Conservation (phyloP, 1,284 basidiomycete species). For the Irpex lacteus region DNA sequence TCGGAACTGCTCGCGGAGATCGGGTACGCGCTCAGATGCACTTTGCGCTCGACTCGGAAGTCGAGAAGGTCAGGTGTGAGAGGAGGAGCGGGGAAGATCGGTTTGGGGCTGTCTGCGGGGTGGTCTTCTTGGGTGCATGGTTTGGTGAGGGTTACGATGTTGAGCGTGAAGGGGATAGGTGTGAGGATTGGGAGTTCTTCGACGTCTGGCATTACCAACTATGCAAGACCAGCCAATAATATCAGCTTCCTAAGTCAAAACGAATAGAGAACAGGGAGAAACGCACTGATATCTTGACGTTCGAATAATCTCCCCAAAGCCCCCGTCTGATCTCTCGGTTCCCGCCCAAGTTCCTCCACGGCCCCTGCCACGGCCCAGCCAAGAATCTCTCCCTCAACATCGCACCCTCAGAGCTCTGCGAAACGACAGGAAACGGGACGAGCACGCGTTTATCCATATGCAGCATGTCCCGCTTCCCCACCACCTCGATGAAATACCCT, state of each 20-base stretch:
- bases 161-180: slow-evolving; percentile 17
- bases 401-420: background rate
- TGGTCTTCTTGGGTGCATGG: slow-evolving; percentile 11
- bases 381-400: background rate
- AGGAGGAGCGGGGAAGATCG: slow-evolving; percentile 19
- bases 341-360: slow-evolving; percentile 8
- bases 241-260: background rate
- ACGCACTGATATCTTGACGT: slow-evolving; percentile 17
- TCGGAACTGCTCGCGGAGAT: background rate
- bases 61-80: slow-evolving; percentile 11
- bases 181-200: slow-evolving; percentile 15
- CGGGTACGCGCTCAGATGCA: background rate
- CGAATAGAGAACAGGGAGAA: background rate
- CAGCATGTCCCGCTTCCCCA: background rate
- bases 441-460: background rate
- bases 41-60: slow-evolving; percentile 10
- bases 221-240: background rate
- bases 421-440: background rate
- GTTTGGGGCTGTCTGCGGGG: slow-evolving; percentile 1
- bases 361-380: background rate
- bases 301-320: slow-evolving; percentile 22
- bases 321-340: slow-evolving; percentile 18
- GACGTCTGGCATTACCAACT: slow-evolving; percentile 17
- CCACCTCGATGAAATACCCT: background rate
- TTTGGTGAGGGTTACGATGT: slow-evolving; percentile 16